Base-by-base conservation (phyloP, 2,329 filamentous ascomycete genomes). In the Cladosporium sp. region DNA sequence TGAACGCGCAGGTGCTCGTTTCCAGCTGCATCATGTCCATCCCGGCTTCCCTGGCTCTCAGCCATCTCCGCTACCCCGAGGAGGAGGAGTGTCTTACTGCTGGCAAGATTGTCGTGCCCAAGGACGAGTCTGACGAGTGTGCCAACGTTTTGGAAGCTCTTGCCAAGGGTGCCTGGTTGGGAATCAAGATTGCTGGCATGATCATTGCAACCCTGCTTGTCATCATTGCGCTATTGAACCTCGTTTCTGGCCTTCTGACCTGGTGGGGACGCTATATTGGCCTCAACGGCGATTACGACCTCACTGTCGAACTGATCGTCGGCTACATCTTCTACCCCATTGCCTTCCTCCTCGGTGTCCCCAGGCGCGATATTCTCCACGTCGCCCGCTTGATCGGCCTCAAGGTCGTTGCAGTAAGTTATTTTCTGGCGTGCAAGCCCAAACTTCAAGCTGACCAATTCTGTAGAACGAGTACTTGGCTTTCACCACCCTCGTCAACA, bases 1-100 rank as follows among this genome's bases (percentile, higher is more conserved):
- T 97, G 64, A 95, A 93, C 77, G 83, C 91, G 0, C 90, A 96
- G 76, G 93, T 91, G 3, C 83, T 97, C 56, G 90, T 97, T 30
- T 96, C 92, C 2, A 93, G 91, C 8, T 97, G 93, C 76, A 93
- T 97, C 77, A 97, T 97, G 93, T 93, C 90, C 72, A 97, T 97
- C 69, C 93, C 93, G 0, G 93, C 93, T 1, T 96, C 92, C 3
- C 84, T 97, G 16, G 93, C 93, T 59, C 89, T 95, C 67, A 94
- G 91, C 69, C 97, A 97, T 81, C 84, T 97, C 72, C 90, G 93
- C 65, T 97, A 90, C 77, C 93, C 93, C 2, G 93, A 97, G 80
- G 89, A 88, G 3, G 92, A 96, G 77, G 91, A 94, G 78, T 91
- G 92, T 0, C 82, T 96, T 39, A 97, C 93, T 0, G 89, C 91